These are phyloP conservation scores for Claviceps sp. DNA, from an alignment of 2,329 filamentous ascomycete species.

Conservation along the genomic window DNA sequence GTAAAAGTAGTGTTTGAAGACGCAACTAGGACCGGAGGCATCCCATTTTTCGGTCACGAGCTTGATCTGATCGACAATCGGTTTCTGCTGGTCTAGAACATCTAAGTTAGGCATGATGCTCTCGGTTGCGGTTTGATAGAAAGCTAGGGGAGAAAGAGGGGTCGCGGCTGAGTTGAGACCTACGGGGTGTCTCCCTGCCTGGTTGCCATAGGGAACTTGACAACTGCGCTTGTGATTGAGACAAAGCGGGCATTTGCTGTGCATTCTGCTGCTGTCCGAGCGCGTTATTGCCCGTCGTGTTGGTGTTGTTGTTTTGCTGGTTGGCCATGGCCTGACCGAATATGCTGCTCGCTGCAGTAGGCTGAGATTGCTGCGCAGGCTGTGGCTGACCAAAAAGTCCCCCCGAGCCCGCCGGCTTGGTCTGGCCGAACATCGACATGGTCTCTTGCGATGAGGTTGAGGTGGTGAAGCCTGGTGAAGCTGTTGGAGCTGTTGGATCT, in stretches of 20 bases:
- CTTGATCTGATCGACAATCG: constrained; percentile 60
- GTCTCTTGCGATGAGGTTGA: neutral
- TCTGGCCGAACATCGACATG: constrained; percentile 28
- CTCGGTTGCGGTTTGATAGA: neutral
- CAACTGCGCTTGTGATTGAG: constrained; percentile 32
- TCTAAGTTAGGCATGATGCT: neutral
- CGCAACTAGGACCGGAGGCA: constrained; percentile 51
- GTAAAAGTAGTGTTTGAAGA: constrained; percentile 77
- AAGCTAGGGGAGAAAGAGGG: neutral
- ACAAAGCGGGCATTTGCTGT: constrained; percentile 28
- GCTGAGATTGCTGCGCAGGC: constrained; percentile 18
- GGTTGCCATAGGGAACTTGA: constrained; percentile 41
- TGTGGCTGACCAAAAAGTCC: constrained; percentile 26
- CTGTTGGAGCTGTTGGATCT: neutral
- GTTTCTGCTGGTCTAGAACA: constrained; percentile 43
- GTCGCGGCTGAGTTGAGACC: constrained; percentile 7
- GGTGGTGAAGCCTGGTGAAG: constrained; percentile 4
- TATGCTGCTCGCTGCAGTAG: constrained; percentile 12
- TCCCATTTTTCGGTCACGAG: constrained; percentile 64
- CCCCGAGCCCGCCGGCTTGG: constrained; percentile 20
- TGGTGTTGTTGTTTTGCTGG: constrained; percentile 24
- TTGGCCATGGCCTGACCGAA: constrained; percentile 20
- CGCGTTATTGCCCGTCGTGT: constrained; percentile 16
- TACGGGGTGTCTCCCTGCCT: constrained; percentile 36
- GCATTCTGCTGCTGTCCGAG: constrained; percentile 24